phyloP scores from a whole-genome alignment of 2,329 filamentous ascomycete genomes.

The Trichophaea hybrida region DNA sequence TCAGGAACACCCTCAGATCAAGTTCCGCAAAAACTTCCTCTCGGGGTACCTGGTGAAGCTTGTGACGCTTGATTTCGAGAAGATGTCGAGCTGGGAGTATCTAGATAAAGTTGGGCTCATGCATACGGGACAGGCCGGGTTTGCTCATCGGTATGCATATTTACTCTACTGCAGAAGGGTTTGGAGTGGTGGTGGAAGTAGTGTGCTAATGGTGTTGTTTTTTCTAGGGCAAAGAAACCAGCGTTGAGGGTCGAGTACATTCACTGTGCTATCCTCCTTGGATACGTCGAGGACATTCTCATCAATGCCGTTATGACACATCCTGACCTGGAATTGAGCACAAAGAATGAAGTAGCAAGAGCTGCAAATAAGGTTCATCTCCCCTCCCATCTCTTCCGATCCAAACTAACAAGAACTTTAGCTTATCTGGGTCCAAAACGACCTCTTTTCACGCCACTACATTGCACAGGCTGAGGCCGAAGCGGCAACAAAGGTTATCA shows the following conservation, averaged over 20 bases:
- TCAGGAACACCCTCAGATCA: constrained; percentile 53
- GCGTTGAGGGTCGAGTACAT: constrained; percentile 61
- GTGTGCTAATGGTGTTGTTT: background rate
- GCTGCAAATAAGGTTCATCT: constrained; percentile 53
- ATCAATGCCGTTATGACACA: constrained; percentile 58
- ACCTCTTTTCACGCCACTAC: constrained; percentile 31
- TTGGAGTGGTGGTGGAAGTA: background rate
- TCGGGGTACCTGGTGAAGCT: constrained; percentile 26
- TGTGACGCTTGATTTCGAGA: constrained; percentile 27
- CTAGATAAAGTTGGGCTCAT: constrained; percentile 74
- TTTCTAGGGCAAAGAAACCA: constrained; percentile 28
- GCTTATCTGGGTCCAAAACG: constrained; percentile 68
- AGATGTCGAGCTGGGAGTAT: constrained; percentile 67
- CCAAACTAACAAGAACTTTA: background rate
- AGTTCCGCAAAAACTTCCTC: constrained; percentile 62
- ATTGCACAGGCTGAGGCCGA: background rate
- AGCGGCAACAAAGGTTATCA: background rate
- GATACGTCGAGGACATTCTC: constrained; percentile 62
- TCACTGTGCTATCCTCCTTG: constrained; percentile 58
- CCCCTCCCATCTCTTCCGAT: background rate
- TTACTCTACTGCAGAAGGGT: background rate
- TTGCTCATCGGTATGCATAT: constrained; percentile 39
- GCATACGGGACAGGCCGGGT: constrained; percentile 57
- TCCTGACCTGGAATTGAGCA: constrained; percentile 47
- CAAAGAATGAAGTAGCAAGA: constrained; percentile 60